Conservation (phyloP, 805 yeast species). For the Hanseniaspora singularis region DNA sequence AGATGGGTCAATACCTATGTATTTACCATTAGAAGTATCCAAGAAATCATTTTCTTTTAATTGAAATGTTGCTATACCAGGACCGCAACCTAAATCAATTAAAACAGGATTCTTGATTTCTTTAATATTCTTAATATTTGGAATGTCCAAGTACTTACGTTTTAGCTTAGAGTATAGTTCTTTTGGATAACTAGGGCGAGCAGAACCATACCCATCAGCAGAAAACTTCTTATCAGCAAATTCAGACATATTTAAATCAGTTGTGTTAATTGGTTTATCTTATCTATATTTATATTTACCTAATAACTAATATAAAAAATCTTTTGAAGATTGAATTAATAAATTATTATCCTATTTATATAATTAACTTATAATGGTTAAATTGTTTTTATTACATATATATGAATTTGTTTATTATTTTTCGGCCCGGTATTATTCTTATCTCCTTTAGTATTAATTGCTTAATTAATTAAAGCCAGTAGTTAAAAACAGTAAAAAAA, state of each 20-base stretch:
- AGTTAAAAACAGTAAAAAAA: too few species aligned
- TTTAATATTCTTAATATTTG: constrained; percentile 15
- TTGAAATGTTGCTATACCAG: constrained; percentile 60
- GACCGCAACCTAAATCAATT: constrained; percentile 70
- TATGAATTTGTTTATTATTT: background rate
- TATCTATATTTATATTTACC: background rate
- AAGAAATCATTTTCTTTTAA: constrained; percentile 16
- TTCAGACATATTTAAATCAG: constrained; percentile 43
- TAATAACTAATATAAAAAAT: background rate
- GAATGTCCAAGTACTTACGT: constrained; percentile 9
- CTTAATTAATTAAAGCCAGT: too few species aligned
- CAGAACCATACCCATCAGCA: constrained; percentile 40
- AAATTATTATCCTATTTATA: background rate
- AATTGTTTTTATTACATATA: background rate
- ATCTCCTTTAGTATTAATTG: background rate
- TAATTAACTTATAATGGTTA: too few species aligned
- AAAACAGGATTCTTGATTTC: constrained; percentile 30
- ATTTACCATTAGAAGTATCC: constrained; percentile 31
- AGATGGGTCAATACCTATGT: constrained; percentile 56
- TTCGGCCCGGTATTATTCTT: background rate
- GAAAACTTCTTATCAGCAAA: constrained; percentile 44
- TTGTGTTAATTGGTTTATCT: background rate
- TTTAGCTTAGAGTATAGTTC: constrained; percentile 35
- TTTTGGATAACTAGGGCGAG: constrained; percentile 58
- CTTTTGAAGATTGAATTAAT: background rate